Evolutionary conservation across 805 yeast genomes (phyloP).

Genomic region (Myxozyma geophila): DNA sequence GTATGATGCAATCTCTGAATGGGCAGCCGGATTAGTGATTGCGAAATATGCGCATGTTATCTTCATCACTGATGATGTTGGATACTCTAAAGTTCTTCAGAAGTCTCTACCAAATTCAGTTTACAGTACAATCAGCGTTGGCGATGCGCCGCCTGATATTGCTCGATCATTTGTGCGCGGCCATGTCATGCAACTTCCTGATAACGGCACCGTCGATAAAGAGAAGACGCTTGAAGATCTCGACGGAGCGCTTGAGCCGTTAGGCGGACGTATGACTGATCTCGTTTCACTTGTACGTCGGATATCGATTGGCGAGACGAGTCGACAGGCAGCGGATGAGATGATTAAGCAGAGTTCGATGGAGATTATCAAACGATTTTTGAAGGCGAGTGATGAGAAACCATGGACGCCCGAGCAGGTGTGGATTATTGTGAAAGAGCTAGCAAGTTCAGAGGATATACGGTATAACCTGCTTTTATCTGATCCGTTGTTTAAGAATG

Average conservation of each 20-base stretch:
- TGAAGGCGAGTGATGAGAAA: constrained; percentile 46
- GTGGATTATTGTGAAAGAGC: constrained; percentile 75
- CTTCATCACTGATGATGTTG: constrained; percentile 82
- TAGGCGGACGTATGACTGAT: constrained; percentile 96
- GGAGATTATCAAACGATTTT: constrained; percentile 81
- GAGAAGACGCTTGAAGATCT: constrained; percentile 48
- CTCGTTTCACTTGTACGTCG: constrained; percentile 88
- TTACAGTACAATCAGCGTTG: constrained; percentile 70
- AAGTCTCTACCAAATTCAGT: constrained; percentile 85
- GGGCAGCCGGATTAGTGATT: constrained; percentile 80
- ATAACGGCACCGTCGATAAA: constrained; percentile 34
- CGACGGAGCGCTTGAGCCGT: constrained; percentile 64
- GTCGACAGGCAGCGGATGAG: constrained; percentile 72
- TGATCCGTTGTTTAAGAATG: constrained; percentile 48
- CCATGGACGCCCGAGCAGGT: constrained; percentile 80
- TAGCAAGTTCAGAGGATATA: constrained; percentile 54
- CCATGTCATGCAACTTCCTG: constrained; percentile 40
- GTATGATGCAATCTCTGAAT: constrained; percentile 77
- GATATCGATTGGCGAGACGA: constrained; percentile 83
- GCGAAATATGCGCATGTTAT: constrained; percentile 88
- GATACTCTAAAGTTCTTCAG: constrained; percentile 68
- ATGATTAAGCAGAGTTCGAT: constrained; percentile 85
- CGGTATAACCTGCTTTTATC: constrained; percentile 42
- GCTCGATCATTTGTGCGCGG: constrained; percentile 71
- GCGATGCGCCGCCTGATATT: constrained; percentile 77